These are phyloP conservation scores for Aspergillus sp. DNA, from an alignment of 2,329 filamentous ascomycete species.

Conservation along the genomic window DNA sequence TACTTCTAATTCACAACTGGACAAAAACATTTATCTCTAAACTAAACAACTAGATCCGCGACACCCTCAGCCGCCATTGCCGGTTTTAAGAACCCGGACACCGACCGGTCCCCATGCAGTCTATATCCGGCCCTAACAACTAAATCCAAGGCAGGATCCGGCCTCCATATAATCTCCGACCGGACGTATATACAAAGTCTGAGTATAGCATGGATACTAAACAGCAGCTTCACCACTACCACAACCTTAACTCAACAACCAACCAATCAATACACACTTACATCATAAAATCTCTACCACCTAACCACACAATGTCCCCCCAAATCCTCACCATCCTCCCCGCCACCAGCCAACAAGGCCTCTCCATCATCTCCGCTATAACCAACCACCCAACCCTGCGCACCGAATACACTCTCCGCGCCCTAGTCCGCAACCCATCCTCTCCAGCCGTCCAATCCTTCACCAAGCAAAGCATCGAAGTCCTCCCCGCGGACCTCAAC, in stretches of 20 bases:
- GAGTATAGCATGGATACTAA: too few species aligned
- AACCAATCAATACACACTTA: not conserved
- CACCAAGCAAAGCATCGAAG: constrained; percentile 50
- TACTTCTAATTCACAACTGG: too few species aligned
- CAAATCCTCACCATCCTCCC: constrained; percentile 54
- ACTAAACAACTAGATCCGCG: too few species aligned
- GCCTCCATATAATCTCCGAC: too few species aligned
- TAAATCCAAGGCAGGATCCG: too few species aligned
- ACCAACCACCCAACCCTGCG: constrained; percentile 47
- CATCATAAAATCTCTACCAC: not conserved
- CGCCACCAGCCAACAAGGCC: constrained; percentile 63
- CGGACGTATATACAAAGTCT: too few species aligned
- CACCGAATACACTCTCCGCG: constrained; percentile 56
- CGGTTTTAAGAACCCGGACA: too few species aligned
- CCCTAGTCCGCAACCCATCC: constrained; percentile 54
- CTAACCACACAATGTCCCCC: not conserved
- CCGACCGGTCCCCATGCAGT: too few species aligned
- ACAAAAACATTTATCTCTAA: too few species aligned
- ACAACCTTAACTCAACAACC: not conserved
- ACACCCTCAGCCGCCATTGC: too few species aligned
- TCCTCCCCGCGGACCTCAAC: constrained; percentile 56
- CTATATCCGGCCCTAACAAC: too few species aligned
- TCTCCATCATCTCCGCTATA: constrained; percentile 53
- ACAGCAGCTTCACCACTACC: not conserved
- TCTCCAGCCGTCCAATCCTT: constrained; percentile 51